Conservation (phyloP, 805 yeast genomes). For the Ogataea paraovalis region DNA sequence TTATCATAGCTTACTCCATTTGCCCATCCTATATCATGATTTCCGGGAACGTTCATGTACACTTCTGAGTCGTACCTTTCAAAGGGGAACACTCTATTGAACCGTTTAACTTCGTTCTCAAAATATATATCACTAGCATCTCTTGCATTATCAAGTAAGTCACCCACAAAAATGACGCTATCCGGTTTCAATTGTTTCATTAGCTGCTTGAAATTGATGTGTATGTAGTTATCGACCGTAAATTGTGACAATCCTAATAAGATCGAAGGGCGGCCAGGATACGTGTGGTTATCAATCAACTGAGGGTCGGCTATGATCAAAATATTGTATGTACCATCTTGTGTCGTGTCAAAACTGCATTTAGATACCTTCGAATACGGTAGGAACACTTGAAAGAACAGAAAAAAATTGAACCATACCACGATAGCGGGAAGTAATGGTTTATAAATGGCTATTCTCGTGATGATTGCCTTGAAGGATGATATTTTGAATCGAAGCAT, state of each 20-base stretch:
- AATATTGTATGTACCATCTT: constrained; percentile 10
- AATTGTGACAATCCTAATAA: constrained; percentile 50
- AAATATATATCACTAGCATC: constrained; percentile 72
- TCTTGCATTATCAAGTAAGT: constrained; percentile 92
- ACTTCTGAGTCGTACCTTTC: constrained; percentile 45
- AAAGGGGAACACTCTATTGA: constrained; percentile 51
- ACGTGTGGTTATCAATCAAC: constrained; percentile 81
- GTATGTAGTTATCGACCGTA: constrained; percentile 75
- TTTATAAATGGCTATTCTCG: constrained; percentile 2
- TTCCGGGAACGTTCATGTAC: constrained; percentile 64
- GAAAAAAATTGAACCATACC: constrained; percentile 11
- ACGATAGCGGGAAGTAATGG: constrained; percentile 4
- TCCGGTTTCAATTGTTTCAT: constrained; percentile 71
- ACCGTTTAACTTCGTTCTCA: constrained; percentile 59
- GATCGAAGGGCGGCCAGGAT: constrained; percentile 58
- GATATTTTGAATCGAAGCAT: constrained; percentile 7
- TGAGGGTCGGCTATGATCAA: constrained; percentile 88
- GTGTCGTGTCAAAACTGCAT: constrained; percentile 8
- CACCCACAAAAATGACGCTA: constrained; percentile 78
- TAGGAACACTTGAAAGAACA: constrained; percentile 11
- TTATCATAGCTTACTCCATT: constrained; percentile 57
- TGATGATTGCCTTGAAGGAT: neutral
- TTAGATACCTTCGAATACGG: constrained; percentile 5
- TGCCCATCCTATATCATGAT: constrained; percentile 96
- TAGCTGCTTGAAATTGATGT: constrained; percentile 57